Evolutionary conservation across 768 basidiomycete genomes (phyloP).

Genomic region (Sporobolomyces roseus): DNA sequence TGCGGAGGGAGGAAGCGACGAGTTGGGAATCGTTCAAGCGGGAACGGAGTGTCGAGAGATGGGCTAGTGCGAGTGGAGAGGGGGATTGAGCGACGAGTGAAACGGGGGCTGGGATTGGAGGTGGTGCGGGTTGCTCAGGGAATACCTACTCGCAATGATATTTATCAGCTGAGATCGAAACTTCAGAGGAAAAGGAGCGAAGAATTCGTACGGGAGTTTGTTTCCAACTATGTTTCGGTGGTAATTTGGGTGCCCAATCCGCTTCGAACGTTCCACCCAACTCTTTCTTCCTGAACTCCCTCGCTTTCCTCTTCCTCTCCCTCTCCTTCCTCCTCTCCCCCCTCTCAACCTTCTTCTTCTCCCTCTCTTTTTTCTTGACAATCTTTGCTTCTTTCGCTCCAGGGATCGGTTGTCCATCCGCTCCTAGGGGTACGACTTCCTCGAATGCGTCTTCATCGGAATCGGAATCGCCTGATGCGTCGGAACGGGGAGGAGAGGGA

Average conservation of each 20-base stretch:
- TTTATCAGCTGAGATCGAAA: background rate
- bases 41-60: slow-evolving; percentile 37
- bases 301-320: background rate
- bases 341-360: background rate
- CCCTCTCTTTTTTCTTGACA: background rate
- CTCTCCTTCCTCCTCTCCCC: slow-evolving; percentile 1
- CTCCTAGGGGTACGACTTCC: slow-evolving; percentile 16
- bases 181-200: background rate
- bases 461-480: background rate
- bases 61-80: slow-evolving; percentile 23
- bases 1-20: slow-evolving; percentile 33
- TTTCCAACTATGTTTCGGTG: slow-evolving; percentile 36
- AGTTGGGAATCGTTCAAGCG: slow-evolving; percentile 38
- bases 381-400: background rate
- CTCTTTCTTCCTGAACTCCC: slow-evolving; percentile 6
- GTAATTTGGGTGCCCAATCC: slow-evolving; percentile 24
- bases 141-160: slow-evolving; percentile 17
- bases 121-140: slow-evolving; percentile 33
- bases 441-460: slow-evolving; percentile 33
- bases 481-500: background rate
- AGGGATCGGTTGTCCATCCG: slow-evolving; percentile 16
- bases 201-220: slow-evolving; percentile 40
- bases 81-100: slow-evolving; percentile 26
- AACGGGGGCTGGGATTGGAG: slow-evolving; percentile 27
- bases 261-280: slow-evolving; percentile 21